phyloP scores from a whole-genome alignment of 73 alveolate species.

The Symbiodinium pilosum region DNA sequence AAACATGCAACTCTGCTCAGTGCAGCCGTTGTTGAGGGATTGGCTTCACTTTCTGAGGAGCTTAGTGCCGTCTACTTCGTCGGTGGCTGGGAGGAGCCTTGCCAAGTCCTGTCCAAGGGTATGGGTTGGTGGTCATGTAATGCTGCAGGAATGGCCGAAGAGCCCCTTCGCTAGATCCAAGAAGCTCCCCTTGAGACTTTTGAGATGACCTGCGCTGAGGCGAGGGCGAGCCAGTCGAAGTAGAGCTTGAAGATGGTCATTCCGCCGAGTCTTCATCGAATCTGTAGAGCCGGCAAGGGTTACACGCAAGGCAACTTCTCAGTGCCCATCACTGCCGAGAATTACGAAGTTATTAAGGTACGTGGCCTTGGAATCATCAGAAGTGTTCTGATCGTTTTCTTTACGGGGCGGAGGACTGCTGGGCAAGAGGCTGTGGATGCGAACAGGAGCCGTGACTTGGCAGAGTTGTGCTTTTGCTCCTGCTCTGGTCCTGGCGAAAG shows the following conservation, averaged over 20 bases:
- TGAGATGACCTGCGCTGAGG: neutral
- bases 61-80: slow-evolving; percentile 90
- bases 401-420: slow-evolving; percentile 37
- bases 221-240: slow-evolving; percentile 69
- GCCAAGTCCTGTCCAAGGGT: no score
- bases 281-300: neutral
- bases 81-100: slow-evolving; percentile 71
- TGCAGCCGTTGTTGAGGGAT: no score
- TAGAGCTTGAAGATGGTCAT: slow-evolving; percentile 71
- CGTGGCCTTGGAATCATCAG: neutral
- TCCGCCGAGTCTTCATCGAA: slow-evolving; percentile 17
- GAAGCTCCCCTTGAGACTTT: no score
- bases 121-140: no score
- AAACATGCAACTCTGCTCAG: neutral
- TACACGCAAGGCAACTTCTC: neutral
- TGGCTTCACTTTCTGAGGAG: neutral
- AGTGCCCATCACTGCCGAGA: slow-evolving; percentile 1
- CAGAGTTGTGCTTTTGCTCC: no score
- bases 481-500: neutral
- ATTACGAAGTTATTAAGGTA: slow-evolving; percentile 43
- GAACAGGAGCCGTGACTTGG: slow-evolving; percentile 23
- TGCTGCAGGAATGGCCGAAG: slow-evolving; percentile 69
- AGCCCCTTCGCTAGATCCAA: neutral
- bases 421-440: slow-evolving; percentile 88
- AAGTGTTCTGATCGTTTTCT: neutral